Percentiles rank a stretch among this genome's conserved stretches.
These are phyloP conservation scores for Ceratocystis albifundus DNA, from an alignment of 2,329 filamentous ascomycete genomes.

Conservation along the genomic window DNA sequence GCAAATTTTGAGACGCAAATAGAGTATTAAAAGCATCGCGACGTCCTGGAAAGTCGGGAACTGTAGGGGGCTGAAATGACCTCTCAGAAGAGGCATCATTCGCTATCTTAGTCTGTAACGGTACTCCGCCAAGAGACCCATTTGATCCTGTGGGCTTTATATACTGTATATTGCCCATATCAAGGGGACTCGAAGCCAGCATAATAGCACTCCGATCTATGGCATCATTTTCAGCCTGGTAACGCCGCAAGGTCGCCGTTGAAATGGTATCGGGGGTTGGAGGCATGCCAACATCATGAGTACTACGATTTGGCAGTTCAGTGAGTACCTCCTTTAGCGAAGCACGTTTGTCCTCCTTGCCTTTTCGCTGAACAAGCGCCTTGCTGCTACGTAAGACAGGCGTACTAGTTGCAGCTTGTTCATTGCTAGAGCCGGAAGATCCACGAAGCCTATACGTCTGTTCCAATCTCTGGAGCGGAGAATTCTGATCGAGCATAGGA, in stretches of 20 bases:
- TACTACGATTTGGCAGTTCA: conserved; percentile 33
- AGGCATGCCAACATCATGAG: conserved; percentile 38
- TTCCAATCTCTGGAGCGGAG: conserved; percentile 43
- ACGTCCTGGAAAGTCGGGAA: conserved; percentile 28
- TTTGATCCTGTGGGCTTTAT: conserved; percentile 22
- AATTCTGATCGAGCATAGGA: conserved; percentile 34
- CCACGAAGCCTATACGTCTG: conserved; percentile 25
- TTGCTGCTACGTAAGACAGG: conserved; percentile 29
- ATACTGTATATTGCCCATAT: conserved; percentile 12
- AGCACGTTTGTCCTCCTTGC: conserved; percentile 38
- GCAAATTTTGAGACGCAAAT: conserved; percentile 28
- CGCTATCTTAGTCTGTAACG: neutral
- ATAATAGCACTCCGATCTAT: conserved; percentile 17
- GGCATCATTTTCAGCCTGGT: conserved; percentile 41
- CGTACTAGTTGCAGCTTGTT: conserved; percentile 25
- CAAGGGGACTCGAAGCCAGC: neutral
- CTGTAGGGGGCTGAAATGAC: conserved; percentile 28
- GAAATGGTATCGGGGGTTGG: conserved; percentile 51
- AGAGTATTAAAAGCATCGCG: conserved; percentile 27
- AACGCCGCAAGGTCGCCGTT: conserved; percentile 42
- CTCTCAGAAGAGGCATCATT: conserved; percentile 19
- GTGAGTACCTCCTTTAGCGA: conserved; percentile 40
- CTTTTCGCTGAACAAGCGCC: conserved; percentile 7
- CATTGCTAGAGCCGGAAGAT: conserved; percentile 25
- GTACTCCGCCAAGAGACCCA: conserved; percentile 21